Base-by-base conservation (phyloP, 768 basidiomycete genomes). In the Kwoniella mangroviensis region DNA sequence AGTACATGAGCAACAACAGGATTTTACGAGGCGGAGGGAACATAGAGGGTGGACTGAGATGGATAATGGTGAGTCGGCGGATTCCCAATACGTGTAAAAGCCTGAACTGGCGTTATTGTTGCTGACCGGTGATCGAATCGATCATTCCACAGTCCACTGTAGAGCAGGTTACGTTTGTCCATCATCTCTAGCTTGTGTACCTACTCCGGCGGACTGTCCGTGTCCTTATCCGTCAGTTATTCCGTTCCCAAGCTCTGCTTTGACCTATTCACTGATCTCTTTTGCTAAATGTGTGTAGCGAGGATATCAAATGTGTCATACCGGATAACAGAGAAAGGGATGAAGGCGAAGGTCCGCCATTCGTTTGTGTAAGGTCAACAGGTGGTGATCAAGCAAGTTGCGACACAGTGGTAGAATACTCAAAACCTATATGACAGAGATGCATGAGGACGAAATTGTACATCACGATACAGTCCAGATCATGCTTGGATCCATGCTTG, bases 301-400 rank as follows among this genome's bases (percentile, higher is more conserved):
- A 80, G 56, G 79, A 80, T 51, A 70, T 77, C 60, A 80, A 80
- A 70, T 80, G 79, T 63, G 69, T 77, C 15, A 54, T 80, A 3
- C 75, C 74, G 12, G 79, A 78, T 56, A 49, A 74, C 41, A 60
- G 79, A 56, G 51, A 54, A 22, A 63, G 79, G 41, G 79, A 80
- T 55, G 79, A 80, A 66, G 79, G 79, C 1, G 79, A 80, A 68
- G 79, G 77, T 49, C 77, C 79, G 52, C 76, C 77, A 17, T 80
- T 77, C 41, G 65, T 78, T 12, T 80, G 79, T 67, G 76, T 75
- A 9, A 41, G 58, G 41, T 43, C 58, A 7, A 45, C 65, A 19
- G 51, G 79, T 19, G 75, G 75, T 4, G 61, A 69, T 34, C 34
- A 34, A 52, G 65, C 24, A 24, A 67, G 56, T n/a, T 80, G 79